These are phyloP conservation scores for Wickerhamiella azyma DNA, from an alignment of 805 yeast genomes.

Conservation along the genomic window DNA sequence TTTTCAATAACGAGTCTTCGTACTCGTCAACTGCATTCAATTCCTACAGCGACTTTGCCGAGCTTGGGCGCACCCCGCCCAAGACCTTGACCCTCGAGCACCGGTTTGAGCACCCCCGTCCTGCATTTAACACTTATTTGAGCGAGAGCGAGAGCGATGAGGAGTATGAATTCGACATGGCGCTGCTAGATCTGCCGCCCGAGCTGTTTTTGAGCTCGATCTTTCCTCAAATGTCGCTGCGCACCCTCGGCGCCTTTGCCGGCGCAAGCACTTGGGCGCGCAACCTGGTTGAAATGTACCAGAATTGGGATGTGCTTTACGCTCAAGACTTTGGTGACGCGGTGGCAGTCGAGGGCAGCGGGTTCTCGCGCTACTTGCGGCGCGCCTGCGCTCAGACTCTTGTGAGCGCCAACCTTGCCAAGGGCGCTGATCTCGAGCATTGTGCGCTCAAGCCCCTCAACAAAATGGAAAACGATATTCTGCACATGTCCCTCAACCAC, in stretches of 20 bases:
- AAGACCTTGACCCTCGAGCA: not conserved
- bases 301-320: slow-evolving; percentile 4
- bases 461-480: not conserved
- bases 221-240: slow-evolving; percentile 3
- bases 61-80: slow-evolving; percentile 1
- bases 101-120: not conserved
- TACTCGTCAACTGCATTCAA: slow-evolving; percentile 1
- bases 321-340: slow-evolving; percentile 1
- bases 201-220: slow-evolving; percentile 2
- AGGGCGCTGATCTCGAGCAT: slow-evolving; percentile 4
- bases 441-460: not conserved
- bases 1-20: not conserved
- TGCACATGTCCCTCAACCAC: slow-evolving; percentile 3
- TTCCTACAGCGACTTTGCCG: not conserved
- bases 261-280: not conserved
- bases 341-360: not conserved
- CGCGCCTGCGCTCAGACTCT: slow-evolving; percentile 1
- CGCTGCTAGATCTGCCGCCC: slow-evolving; percentile 2
- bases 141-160: slow-evolving; percentile 3
- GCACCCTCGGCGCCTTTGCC: not conserved
- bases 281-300: not conserved
- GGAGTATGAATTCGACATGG: not conserved
- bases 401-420: not conserved
- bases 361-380: slow-evolving; percentile 2
- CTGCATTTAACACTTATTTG: not conserved